Evolutionary conservation across 1,284 basidiomycete species (phyloP), one percentile per base, ranked within the genome.

Genomic region (Ceratobasidium sp.): DNA sequence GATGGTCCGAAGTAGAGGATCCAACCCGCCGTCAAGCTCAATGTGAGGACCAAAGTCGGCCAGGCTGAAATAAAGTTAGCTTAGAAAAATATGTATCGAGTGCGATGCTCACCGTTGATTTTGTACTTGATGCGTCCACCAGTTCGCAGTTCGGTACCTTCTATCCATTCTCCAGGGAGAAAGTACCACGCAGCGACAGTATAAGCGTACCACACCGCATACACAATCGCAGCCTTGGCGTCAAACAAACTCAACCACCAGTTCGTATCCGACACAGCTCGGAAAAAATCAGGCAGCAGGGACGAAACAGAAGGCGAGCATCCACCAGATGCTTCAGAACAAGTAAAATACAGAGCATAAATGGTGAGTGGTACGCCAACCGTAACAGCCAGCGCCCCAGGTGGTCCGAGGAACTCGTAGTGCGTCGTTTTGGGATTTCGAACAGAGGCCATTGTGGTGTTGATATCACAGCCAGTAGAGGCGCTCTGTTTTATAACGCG

Each of bases 171-270:
- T 9, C 95, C 97, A 0, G 98, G 98, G 7, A 99, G 84, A 45
- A 97, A 80, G 11, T 85, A 86, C 96, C 96, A 99, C 11, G 94
- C 88, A 2, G 89, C 82, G 50, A 99, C 89, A 77, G 89, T 92
- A 83, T 93, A 99, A 19, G 89, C 84, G 83, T 99, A 99, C 97
- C 97, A 99, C 0, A 82, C 93, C 69, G 93, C 82, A 84, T 99
- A 99, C 41, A 93, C 87, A 27, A 88, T 80, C 17, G 89, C 82
- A 0, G 94, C 96, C 74, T 95, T 85, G 0, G 88, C 88, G 80
- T 98, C 96, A 89, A 92, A 96, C 7, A 98, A 86, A 41, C 85
- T 82, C 72, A 83, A 84, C 91, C 92, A 94, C 87, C 89, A 95
- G 14, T 84, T 80, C 2, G 83, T 79, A 76, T 84, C 82, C 1